These are phyloP conservation scores for Mycena filopes DNA, from an alignment of 768 basidiomycete genomes.

Conservation along the genomic window DNA sequence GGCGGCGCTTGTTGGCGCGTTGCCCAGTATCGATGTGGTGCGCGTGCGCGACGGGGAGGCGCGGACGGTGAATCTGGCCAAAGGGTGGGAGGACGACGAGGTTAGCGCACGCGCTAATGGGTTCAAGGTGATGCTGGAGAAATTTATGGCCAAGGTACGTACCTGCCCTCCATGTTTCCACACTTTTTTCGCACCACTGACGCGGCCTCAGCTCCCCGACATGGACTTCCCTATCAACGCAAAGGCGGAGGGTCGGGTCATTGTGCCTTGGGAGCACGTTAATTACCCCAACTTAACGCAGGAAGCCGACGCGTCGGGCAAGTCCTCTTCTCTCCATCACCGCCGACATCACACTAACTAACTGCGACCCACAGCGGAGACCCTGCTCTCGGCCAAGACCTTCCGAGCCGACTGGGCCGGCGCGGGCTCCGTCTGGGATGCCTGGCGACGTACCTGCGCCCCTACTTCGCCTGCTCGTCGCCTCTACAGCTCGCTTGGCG, in stretches of 20 bases:
- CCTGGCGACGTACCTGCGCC: constrained; percentile 91
- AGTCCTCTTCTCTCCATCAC: no score
- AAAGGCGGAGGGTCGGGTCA: constrained; percentile 91
- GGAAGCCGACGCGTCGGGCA: not conserved
- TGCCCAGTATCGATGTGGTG: constrained; percentile 91
- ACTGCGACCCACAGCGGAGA: no score
- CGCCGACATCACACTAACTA: no score
- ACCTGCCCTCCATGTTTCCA: not conserved
- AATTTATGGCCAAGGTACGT: constrained; percentile 72
- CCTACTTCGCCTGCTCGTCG: constrained; percentile 84
- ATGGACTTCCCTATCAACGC: constrained; percentile 96
- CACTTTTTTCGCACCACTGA: constrained; percentile 14
- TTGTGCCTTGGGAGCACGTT: constrained; percentile 93
- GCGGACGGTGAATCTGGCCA: constrained; percentile 59
- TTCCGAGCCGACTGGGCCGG: constrained; percentile 80
- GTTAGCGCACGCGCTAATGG: constrained; percentile 82
- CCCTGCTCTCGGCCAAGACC: not conserved
- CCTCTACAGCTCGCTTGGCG: constrained; percentile 81
- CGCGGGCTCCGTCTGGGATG: constrained; percentile 91
- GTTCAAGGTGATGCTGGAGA: constrained; percentile 78
- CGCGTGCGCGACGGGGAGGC: constrained; percentile 75
- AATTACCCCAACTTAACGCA: constrained; percentile 75
- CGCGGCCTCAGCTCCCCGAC: constrained; percentile 95
- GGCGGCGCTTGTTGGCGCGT: constrained; percentile 69
- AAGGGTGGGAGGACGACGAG: constrained; percentile 65